Conservation (phyloP, 192 early-diverging fungal species). For the Backusella westeae region DNA sequence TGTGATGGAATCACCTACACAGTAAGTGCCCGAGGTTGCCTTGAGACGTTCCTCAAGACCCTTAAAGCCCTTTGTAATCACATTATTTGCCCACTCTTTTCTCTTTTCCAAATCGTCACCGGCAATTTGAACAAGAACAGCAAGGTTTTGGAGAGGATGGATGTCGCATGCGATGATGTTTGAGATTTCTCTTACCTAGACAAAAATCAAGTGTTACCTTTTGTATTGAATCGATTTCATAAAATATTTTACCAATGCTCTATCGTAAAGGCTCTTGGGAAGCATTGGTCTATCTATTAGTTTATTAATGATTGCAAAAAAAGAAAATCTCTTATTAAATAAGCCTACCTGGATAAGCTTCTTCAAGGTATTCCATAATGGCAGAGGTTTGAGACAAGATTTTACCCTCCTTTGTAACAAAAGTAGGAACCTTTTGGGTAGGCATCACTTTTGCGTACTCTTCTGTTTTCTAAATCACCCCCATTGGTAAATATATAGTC, state of each 20-base stretch:
- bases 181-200: conserved; percentile 67
- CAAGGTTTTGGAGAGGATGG: conserved; percentile 85
- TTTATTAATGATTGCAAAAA: neutral
- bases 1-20: conserved; percentile 77
- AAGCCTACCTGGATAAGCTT: conserved; percentile 54
- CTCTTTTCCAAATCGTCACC: conserved; percentile 45
- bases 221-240: neutral
- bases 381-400: conserved; percentile 67
- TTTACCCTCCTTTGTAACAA: conserved; percentile 53
- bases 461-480: conserved; percentile 36
- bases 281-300: conserved; percentile 55
- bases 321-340: neutral
- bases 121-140: conserved; percentile 63
- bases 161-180: conserved; percentile 77
- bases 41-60: conserved; percentile 72
- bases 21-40: conserved; percentile 66
- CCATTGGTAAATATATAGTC: neutral
- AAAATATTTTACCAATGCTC: conserved; percentile 51
- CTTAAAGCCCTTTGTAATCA: conserved; percentile 57
- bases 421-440: conserved; percentile 62
- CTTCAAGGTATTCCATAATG: conserved; percentile 90
- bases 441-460: conserved; percentile 71
- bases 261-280: conserved; percentile 63
- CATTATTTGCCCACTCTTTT: conserved; percentile 60
- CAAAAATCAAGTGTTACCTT: too few relatives aligned